Evolutionary conservation across 768 basidiomycete species (phyloP).

Genomic region (Guyanaporus albipodus): DNA sequence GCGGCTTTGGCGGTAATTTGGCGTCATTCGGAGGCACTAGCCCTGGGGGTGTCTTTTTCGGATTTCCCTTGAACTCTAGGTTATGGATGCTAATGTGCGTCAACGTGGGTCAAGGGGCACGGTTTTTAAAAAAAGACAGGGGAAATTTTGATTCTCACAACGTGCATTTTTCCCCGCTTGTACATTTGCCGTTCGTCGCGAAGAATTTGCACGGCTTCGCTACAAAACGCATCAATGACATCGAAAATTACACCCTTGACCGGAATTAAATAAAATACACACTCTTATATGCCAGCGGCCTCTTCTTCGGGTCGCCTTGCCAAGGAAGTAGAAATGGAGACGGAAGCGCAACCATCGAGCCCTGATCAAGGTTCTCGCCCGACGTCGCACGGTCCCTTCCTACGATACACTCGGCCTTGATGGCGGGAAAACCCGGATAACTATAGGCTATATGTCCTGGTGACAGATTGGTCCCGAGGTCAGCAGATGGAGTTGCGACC

Average conservation of each 20-base stretch:
- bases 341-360: neutral
- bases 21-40: constrained; percentile 3
- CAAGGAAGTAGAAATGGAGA: constrained; percentile 1
- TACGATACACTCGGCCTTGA: constrained; percentile 6
- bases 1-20: constrained; percentile 27
- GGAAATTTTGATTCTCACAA: constrained; percentile 42
- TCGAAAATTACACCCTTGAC: neutral
- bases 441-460: constrained; percentile 7
- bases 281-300: constrained; percentile 29
- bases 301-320: constrained; percentile 20
- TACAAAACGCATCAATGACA: constrained; percentile 17
- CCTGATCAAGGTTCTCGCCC: neutral
- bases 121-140: neutral
- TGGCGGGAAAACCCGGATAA: constrained; percentile 15
- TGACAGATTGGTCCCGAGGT: constrained; percentile 10
- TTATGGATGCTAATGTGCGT: constrained; percentile 43
- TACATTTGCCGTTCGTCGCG: constrained; percentile 42
- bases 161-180: constrained; percentile 52
- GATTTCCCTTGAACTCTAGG: constrained; percentile 6
- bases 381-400: constrained; percentile 11
- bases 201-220: constrained; percentile 63
- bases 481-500: constrained; percentile 6
- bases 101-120: neutral
- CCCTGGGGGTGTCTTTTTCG: neutral
- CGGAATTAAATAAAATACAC: constrained; percentile 2